phyloP scores from a whole-genome alignment of 441 rosid species.

The Flueggea neowawraea region DNA sequence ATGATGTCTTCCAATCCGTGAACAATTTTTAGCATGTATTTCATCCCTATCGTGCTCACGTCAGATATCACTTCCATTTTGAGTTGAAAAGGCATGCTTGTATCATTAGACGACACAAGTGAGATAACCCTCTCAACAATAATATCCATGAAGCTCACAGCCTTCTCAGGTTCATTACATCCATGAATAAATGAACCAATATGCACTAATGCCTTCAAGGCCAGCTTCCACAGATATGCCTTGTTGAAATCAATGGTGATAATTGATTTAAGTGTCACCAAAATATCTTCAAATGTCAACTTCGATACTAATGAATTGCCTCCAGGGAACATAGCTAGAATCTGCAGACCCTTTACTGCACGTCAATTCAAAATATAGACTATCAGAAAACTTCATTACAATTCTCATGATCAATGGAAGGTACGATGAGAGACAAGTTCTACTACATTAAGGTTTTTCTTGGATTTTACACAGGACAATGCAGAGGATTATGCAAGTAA shows the following conservation, averaged over 20 bases:
- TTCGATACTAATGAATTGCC: slow-evolving; percentile 44
- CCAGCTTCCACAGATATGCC: slow-evolving; percentile 58
- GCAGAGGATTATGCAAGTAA: too few species aligned
- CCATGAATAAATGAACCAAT: slow-evolving; percentile 64
- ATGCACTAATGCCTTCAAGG: slow-evolving; percentile 65
- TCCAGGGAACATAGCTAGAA: slow-evolving; percentile 58
- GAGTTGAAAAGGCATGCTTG: slow-evolving; percentile 46
- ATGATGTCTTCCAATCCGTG: slow-evolving; percentile 59
- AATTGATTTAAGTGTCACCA: slow-evolving; percentile 53
- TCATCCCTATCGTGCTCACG: slow-evolving; percentile 54
- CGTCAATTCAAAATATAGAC: slow-evolving; percentile 11
- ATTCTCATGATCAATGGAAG: slow-evolving; percentile 1
- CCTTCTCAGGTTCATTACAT: slow-evolving; percentile 53
- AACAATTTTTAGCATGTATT: slow-evolving; percentile 60
- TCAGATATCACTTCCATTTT: slow-evolving; percentile 60
- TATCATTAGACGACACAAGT: slow-evolving; percentile 37
- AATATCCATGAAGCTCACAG: slow-evolving; percentile 46
- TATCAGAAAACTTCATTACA: neutral
- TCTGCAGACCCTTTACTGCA: slow-evolving; percentile 86
- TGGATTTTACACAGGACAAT: too few species aligned
- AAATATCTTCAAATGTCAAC: slow-evolving; percentile 58
- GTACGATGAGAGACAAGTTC: too few species aligned
- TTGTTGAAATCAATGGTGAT: slow-evolving; percentile 39
- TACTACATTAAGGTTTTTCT: too few species aligned
- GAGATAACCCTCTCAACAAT: slow-evolving; percentile 60